These are phyloP conservation scores for Cantharellus anzutake DNA, from an alignment of 768 basidiomycete species.

Conservation along the genomic window DNA sequence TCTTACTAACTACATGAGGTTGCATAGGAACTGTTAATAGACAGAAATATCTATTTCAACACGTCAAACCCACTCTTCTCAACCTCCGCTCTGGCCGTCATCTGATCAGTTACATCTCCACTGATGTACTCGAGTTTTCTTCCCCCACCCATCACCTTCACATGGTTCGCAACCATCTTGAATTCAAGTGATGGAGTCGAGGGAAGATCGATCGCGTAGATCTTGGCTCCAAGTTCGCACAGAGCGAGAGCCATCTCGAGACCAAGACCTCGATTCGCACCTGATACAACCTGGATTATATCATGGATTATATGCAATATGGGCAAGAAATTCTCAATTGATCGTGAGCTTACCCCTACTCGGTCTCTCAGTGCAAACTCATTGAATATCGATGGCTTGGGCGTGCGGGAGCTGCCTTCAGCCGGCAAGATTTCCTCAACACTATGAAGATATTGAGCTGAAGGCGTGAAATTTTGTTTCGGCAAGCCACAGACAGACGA, in stretches of 20 bases:
- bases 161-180: constrained; percentile 20
- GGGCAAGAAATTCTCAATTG: background rate
- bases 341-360: constrained; percentile 12
- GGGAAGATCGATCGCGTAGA: constrained; percentile 12
- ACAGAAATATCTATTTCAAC: background rate
- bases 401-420: background rate
- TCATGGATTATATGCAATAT: background rate
- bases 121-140: constrained; percentile 37
- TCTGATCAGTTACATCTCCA: constrained; percentile 48
- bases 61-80: constrained; percentile 19
- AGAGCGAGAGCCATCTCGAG: constrained; percentile 69
- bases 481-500: no score
- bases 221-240: constrained; percentile 48
- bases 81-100: constrained; percentile 33
- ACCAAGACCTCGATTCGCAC: constrained; percentile 50
- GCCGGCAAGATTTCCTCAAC: no score
- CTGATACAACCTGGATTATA: constrained; percentile 27
- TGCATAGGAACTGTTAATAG: background rate
- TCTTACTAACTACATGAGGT: constrained; percentile 27
- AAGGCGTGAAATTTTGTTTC: no score
- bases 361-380: constrained; percentile 18
- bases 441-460: no score
- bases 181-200: constrained; percentile 8
- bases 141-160: constrained; percentile 23
- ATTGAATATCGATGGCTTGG: constrained; percentile 9